Base-by-base conservation (phyloP, 129 eudicot species). In the Deinandra increscens region DNA sequence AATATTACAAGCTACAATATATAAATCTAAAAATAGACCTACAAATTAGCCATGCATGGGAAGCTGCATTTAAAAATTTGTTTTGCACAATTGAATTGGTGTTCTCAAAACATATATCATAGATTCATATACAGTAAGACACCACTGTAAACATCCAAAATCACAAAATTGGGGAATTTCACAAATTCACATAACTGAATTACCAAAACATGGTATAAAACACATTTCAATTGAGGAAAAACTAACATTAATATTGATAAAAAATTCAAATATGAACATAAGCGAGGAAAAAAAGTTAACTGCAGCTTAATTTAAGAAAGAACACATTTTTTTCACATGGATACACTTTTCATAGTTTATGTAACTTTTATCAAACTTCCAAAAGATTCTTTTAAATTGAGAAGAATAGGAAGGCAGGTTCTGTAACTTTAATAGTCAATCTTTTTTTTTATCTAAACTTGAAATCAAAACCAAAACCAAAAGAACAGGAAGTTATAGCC, bases 121-220 rank as follows among this genome's bases (percentile, higher is more conserved):
- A 73, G 17, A 58, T 10, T 71, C 48, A 10, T 33, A 59, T 18
- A 72, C 76, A 60, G 64, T 36, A 62, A 73, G 14, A 46, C 29
- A 60, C n/a, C n/a, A n/a, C 36, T 3, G 29, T 45, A 62, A 20
- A 45, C 41, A 29, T 37, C 65, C 64, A 49, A 73, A 50, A 38
- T 51, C 45, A 29, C 56, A 6, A 37, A 26, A 14, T 22, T 23
- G 26, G 71, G 44, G 36, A 39, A 37, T 64, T 51, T 12, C 19
- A 38, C 34, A 37, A 38, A 26, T 26, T 26, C 31, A 26, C 31
- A 26, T 26, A 26, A 26, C 31, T 3, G n/a, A n/a, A n/a, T n/a
- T n/a, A n/a, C n/a, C n/a, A 3, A 48, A 11, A 42, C 43, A 71
- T 42, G 66, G 41, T 19, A 51, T 26, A 26, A 26, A 31, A 51